Evolutionary conservation across 1,139 yeast genomes (phyloP).

Genomic region (Meyerozyma smithsonii): DNA sequence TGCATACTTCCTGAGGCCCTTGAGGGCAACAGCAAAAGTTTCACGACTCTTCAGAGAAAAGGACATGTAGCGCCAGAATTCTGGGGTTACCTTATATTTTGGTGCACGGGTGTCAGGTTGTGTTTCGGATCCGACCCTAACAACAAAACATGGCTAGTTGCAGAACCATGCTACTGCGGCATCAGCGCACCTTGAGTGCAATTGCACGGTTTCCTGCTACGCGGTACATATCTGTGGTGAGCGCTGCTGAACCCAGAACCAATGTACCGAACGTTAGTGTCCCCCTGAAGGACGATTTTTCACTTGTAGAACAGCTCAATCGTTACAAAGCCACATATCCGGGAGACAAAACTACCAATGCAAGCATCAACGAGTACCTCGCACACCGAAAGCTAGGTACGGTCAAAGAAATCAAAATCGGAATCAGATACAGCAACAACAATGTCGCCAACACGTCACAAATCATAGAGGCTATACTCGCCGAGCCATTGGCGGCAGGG

Average conservation of each 20-base stretch:
- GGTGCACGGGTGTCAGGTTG: background rate
- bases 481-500: conserved; percentile 39
- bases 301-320: conserved; percentile 7
- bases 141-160: background rate
- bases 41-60: background rate
- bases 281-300: background rate
- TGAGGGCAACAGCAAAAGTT: background rate
- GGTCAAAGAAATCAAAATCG: conserved; percentile 22
- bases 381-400: conserved; percentile 10
- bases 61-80: background rate
- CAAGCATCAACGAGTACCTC: conserved; percentile 15
- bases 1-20: conserved; percentile 38
- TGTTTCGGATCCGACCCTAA: background rate
- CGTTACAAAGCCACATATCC: conserved; percentile 22
- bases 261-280: background rate
- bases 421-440: conserved; percentile 24
- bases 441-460: conserved; percentile 18
- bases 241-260: background rate
- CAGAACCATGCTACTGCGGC: background rate
- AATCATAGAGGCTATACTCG: conserved; percentile 31
- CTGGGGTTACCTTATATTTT: too few relatives aligned
- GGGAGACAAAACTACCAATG: conserved; percentile 17
- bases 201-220: background rate
- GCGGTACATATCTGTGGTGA: background rate
- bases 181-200: background rate